A percentile compares a stretch with the other conserved stretches of the same genome.
Conservation (phyloP, 2,329 filamentous ascomycete genomes). For the Ceratocystis colombiana region DNA sequence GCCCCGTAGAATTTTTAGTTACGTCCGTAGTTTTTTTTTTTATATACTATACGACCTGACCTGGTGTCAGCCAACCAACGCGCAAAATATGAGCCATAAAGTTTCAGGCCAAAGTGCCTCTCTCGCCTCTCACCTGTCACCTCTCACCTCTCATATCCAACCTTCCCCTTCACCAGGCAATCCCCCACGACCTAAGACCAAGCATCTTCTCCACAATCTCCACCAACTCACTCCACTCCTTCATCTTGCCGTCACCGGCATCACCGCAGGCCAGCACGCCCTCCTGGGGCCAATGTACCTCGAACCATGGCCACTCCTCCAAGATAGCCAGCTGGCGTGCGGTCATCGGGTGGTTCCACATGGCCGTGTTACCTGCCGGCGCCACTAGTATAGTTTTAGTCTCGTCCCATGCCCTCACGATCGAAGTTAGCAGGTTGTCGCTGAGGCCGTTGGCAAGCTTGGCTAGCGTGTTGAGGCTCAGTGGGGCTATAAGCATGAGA, state of each 20-base stretch:
- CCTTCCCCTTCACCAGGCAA: neutral
- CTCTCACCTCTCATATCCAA: no score
- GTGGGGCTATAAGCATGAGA: slow-evolving; percentile 65
- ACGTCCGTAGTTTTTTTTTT: no score
- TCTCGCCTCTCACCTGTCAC: no score
- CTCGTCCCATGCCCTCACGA: slow-evolving; percentile 81
- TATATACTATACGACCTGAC: no score
- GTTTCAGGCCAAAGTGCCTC: neutral
- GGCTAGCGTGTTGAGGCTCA: slow-evolving; percentile 76
- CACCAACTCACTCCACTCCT: slow-evolving; percentile 68
- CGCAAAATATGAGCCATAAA: neutral
- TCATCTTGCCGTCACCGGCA: slow-evolving; percentile 72
- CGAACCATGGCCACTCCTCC: slow-evolving; percentile 55
- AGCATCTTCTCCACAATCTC: slow-evolving; percentile 44
- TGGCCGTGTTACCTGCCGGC: slow-evolving; percentile 78
- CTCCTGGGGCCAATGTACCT: slow-evolving; percentile 60
- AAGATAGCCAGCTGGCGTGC: slow-evolving; percentile 58
- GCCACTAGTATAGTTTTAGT: slow-evolving; percentile 66
- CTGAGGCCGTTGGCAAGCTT: slow-evolving; percentile 71
- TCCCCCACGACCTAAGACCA: neutral
- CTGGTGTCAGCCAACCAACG: no score
- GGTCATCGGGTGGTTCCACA: slow-evolving; percentile 83
- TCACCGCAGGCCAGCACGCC: slow-evolving; percentile 81
- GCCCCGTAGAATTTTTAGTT: no score
- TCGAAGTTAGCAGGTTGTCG: slow-evolving; percentile 63